Conservation (phyloP, 2,329 filamentous ascomycete genomes). For the Ophiostoma perfectum region DNA sequence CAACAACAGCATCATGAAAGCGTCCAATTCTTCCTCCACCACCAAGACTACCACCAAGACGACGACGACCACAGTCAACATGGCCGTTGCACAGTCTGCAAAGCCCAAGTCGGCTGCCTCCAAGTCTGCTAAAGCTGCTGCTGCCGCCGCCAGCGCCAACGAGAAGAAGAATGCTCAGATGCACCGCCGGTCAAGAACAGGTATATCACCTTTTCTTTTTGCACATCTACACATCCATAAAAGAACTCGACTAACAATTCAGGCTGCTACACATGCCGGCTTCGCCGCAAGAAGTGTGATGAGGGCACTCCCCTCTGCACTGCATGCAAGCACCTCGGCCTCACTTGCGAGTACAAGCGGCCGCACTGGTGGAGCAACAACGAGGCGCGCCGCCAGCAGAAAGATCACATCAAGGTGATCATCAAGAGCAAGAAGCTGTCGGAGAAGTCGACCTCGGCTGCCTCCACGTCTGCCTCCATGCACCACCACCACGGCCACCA, state of each 20-base stretch:
- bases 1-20: constrained; percentile 41
- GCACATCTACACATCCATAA: no score
- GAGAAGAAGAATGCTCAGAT: constrained; percentile 71
- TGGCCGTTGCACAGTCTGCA: constrained; percentile 55
- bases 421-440: constrained; percentile 91
- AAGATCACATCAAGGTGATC: constrained; percentile 92
- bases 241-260: constrained; percentile 18
- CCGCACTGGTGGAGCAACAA: constrained; percentile 97
- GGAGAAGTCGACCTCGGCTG: constrained; percentile 58
- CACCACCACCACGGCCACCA: constrained; percentile 31
- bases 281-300: constrained; percentile 65
- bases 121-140: constrained; percentile 41
- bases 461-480: constrained; percentile 29
- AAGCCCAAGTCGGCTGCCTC: constrained; percentile 52
- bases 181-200: constrained; percentile 86
- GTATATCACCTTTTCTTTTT: constrained; percentile 47
- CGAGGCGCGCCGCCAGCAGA: constrained; percentile 76
- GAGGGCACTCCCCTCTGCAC: constrained; percentile 58
- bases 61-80: constrained; percentile 44
- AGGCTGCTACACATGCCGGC: constrained; percentile 63
- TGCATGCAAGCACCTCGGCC: constrained; percentile 66
- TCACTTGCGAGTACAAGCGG: constrained; percentile 92
- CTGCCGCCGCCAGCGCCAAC: constrained; percentile 30
- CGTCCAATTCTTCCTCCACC: constrained; percentile 1
- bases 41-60: constrained; percentile 25